phyloP scores from a whole-genome alignment of 441 rosid genomes.

The Syzygium syzygioides region DNA sequence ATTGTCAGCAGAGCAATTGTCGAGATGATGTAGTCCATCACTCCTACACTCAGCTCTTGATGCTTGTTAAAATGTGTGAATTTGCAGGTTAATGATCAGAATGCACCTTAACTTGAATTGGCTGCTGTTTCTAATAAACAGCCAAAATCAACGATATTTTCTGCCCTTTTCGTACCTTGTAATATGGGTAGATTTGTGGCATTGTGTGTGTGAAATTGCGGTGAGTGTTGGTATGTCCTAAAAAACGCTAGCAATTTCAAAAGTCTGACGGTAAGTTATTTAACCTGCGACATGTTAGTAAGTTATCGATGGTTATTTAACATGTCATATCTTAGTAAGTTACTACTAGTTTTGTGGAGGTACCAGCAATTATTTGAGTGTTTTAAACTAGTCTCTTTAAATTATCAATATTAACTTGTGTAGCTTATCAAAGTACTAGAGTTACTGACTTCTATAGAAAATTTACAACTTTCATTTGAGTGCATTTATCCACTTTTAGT shows the following conservation, averaged over 20 bases:
- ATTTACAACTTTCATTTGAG: not conserved
- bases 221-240: not conserved
- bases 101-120: not conserved
- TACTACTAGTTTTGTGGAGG: not conserved
- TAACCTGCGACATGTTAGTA: not conserved
- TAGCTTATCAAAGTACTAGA: not conserved
- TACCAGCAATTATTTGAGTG: not conserved
- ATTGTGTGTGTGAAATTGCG: not conserved
- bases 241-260: not conserved
- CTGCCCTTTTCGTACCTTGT: not conserved
- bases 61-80: not conserved
- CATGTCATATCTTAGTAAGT: not conserved
- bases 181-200: not conserved
- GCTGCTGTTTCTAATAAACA: not conserved
- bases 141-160: not conserved
- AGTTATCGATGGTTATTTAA: not conserved
- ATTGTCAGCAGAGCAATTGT: constrained; percentile 82
- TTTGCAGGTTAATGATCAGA: not conserved
- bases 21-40: constrained; percentile 47
- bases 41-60: not conserved
- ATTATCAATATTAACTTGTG: not conserved
- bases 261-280: not conserved
- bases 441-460: not conserved
- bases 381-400: not conserved
- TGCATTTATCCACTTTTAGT: not conserved